phyloP scores from a whole-genome alignment of 2,329 filamentous ascomycete species.

The Pseudopyricularia javanii region DNA sequence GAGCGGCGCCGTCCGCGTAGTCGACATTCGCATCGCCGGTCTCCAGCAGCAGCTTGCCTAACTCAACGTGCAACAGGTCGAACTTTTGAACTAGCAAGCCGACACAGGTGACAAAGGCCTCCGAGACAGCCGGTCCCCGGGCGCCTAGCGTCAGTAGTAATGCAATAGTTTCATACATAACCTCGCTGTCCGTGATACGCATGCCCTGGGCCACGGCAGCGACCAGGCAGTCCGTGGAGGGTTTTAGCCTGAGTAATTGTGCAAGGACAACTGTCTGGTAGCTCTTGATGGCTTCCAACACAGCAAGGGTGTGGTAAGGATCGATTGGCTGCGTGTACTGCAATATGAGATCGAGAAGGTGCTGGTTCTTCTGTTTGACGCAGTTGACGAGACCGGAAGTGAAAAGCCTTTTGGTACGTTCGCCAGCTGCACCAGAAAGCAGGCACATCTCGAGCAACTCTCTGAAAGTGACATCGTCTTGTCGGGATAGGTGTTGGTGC shows the following conservation, averaged over 20 bases:
- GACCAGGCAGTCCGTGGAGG: slow-evolving; percentile 9
- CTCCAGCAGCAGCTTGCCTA: slow-evolving; percentile 11
- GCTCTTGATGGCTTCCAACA: slow-evolving; percentile 11
- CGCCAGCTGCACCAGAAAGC: slow-evolving; percentile 10
- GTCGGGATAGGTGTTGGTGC: slow-evolving; percentile 5
- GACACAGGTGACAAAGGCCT: slow-evolving; percentile 10
- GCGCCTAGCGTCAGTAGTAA: slow-evolving; percentile 20
- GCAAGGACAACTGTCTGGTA: slow-evolving; percentile 8
- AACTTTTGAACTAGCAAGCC: slow-evolving; percentile 6
- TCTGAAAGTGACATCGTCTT: slow-evolving; percentile 3
- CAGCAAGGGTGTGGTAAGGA: slow-evolving; percentile 10
- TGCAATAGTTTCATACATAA: slow-evolving; percentile 28
- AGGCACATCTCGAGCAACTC: slow-evolving; percentile 12
- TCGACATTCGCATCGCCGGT: slow-evolving; percentile 13
- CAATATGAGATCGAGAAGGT: slow-evolving; percentile 10
- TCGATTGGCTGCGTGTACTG: slow-evolving; percentile 6
- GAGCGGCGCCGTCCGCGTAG: slow-evolving; percentile 10
- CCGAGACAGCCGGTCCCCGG: slow-evolving; percentile 8
- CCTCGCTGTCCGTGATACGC: slow-evolving; percentile 23
- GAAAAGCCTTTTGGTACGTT: slow-evolving; percentile 9
- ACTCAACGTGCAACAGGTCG: slow-evolving; percentile 7
- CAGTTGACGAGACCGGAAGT: slow-evolving; percentile 11
- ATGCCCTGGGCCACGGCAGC: slow-evolving; percentile 29
- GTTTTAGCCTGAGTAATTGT: slow-evolving; percentile 10
- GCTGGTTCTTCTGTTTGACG: slow-evolving; percentile 7